These are phyloP conservation scores for Avena sativa DNA, from an alignment of 176 grass and related monocot genomes.

Conservation along the genomic window DNA sequence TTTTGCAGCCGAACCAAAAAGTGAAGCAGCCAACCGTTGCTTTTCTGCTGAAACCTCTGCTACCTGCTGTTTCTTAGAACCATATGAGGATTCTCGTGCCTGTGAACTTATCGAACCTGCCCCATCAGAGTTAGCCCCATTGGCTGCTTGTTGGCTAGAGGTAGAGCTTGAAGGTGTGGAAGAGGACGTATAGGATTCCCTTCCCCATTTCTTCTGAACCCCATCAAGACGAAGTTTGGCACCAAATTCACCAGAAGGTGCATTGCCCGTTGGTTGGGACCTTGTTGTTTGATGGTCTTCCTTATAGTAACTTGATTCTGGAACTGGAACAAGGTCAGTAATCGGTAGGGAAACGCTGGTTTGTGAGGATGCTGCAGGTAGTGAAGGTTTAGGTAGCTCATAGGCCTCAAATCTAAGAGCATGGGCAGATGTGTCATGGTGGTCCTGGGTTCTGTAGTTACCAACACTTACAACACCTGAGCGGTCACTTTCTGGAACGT, in stretches of 20 bases:
- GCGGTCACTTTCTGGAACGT: constrained; percentile 82
- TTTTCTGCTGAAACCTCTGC: constrained; percentile 93
- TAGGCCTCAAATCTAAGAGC: constrained; percentile 96
- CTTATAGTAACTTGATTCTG: constrained; percentile 69
- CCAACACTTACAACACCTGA: constrained; percentile 63
- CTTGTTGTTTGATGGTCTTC: constrained; percentile 66
- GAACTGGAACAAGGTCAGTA: constrained; percentile 78
- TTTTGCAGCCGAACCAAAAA: constrained; percentile 83
- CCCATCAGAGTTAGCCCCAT: constrained; percentile 68
- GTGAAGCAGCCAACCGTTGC: constrained; percentile 84
- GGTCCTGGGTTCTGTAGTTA: constrained; percentile 72
- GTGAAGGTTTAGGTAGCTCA: constrained; percentile 82
- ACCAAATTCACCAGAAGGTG: constrained; percentile 71
- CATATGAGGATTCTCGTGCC: constrained; percentile 49
- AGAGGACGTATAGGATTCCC: constrained; percentile 78
- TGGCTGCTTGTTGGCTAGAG: constrained; percentile 61
- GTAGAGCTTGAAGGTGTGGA: constrained; percentile 73
- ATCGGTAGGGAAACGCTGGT: constrained; percentile 39
- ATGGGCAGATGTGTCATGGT: constrained; percentile 75
- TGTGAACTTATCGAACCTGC: constrained; percentile 56
- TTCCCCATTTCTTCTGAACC: constrained; percentile 98
- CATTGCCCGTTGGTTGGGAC: constrained; percentile 49
- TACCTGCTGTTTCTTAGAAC: constrained; percentile 68
- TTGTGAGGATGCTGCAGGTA: constrained; percentile 54
- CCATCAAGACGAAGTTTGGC: constrained; percentile 86